phyloP scores from a whole-genome alignment of 495 filamentous ascomycete species.

The Bombardia bombarda region DNA sequence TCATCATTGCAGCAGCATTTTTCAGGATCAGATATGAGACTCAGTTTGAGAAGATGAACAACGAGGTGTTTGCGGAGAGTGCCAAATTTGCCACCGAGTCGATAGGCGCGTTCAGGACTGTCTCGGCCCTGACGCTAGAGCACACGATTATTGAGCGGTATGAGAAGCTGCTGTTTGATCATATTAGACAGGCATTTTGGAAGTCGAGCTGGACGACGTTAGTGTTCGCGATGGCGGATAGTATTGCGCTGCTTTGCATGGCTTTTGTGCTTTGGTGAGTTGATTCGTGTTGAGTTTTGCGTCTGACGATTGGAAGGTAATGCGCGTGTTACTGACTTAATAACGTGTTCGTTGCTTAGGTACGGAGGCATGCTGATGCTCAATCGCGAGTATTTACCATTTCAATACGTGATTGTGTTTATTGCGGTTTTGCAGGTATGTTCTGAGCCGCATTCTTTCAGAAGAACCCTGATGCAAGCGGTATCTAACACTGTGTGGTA shows the following conservation, averaged over 20 bases:
- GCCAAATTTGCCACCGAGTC: slow-evolving; percentile 51
- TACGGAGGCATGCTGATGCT: slow-evolving; percentile 37
- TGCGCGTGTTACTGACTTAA: not conserved
- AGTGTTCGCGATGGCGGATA: slow-evolving; percentile 43
- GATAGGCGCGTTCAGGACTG: slow-evolving; percentile 48
- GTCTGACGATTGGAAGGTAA: not conserved
- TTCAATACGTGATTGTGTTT: slow-evolving; percentile 43
- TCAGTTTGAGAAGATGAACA: slow-evolving; percentile 43
- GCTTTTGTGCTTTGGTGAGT: slow-evolving; percentile 52
- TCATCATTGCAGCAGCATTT: slow-evolving; percentile 43
- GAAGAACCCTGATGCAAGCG: no score
- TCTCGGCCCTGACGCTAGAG: slow-evolving; percentile 48
- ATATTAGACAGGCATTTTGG: slow-evolving; percentile 42
- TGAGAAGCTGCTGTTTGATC: slow-evolving; percentile 39
- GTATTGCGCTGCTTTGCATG: slow-evolving; percentile 44
- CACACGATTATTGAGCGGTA: slow-evolving; percentile 42
- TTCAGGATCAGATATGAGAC: slow-evolving; percentile 45
- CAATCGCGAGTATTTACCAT: slow-evolving; percentile 32
- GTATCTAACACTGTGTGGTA: no score
- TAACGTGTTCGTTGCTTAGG: slow-evolving; percentile 18
- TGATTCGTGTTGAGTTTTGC: not conserved
- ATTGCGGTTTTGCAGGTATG: slow-evolving; percentile 39
- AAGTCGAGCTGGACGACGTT: slow-evolving; percentile 44
- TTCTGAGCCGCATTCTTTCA: no score
- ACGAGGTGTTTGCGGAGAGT: slow-evolving; percentile 45